Evolutionary conservation across 176 grass and related monocot genomes (phyloP).

Genomic region (Cenchrus americanus): DNA sequence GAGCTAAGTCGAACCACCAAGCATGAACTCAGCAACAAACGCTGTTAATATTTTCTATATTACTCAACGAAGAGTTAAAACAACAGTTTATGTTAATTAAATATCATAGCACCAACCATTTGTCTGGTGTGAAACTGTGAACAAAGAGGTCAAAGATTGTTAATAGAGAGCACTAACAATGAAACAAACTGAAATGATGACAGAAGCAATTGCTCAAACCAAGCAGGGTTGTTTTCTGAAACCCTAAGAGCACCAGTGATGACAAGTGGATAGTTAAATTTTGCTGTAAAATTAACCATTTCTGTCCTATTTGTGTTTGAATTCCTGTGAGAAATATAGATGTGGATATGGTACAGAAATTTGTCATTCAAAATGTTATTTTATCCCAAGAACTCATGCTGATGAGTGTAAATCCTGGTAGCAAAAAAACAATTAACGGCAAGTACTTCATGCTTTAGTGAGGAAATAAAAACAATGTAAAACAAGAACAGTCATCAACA

Average conservation of each 20-base stretch:
- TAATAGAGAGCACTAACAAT: neutral
- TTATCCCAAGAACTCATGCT: neutral
- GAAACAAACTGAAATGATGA: neutral
- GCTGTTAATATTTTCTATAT: too few species aligned
- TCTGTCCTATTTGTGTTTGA: neutral
- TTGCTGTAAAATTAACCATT: neutral
- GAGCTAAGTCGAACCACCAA: too few species aligned
- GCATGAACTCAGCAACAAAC: too few species aligned
- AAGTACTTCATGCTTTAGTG: neutral
- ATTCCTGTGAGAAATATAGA: neutral
- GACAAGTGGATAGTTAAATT: neutral
- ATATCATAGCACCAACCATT: neutral
- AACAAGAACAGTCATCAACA: neutral
- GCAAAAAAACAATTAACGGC: neutral
- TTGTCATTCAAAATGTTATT: neutral
- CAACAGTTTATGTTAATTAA: neutral
- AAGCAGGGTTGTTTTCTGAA: too few species aligned
- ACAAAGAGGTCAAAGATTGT: neutral
- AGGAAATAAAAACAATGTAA: neutral
- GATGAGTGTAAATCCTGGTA: neutral
- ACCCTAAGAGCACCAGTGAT: neutral
- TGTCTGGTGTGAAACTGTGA: neutral
- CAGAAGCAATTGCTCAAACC: neutral
- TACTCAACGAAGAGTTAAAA: neutral
- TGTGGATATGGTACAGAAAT: too few species aligned